A percentile compares a stretch with the other conserved stretches of the same genome.
These are phyloP conservation scores for Thermothelomyces thermophilus DNA, from an alignment of 2,329 filamentous ascomycete genomes.

Conservation along the genomic window DNA sequence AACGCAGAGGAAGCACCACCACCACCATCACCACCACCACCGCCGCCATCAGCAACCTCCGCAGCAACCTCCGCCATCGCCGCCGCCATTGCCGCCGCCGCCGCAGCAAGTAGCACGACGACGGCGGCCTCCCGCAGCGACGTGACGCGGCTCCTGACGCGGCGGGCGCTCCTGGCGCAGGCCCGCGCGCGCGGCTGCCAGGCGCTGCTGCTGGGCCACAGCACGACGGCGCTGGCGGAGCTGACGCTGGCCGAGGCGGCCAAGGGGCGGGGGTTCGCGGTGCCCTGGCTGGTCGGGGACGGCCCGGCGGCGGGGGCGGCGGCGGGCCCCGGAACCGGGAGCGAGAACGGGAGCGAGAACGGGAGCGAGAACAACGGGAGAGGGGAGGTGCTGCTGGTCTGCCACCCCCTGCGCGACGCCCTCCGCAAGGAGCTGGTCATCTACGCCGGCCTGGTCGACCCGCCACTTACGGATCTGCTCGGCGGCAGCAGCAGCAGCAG, in stretches of 20 bases:
- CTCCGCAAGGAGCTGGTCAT: slow-evolving; percentile 71
- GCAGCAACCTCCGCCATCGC: neutral
- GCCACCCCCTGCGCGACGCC: slow-evolving; percentile 79
- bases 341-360: neutral
- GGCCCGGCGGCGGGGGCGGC: neutral
- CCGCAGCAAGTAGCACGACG: neutral
- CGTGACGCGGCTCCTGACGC: slow-evolving; percentile 62
- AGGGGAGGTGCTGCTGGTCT: slow-evolving; percentile 36
- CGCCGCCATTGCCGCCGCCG: neutral
- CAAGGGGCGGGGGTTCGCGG: slow-evolving; percentile 77
- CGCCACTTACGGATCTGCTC: slow-evolving; percentile 45
- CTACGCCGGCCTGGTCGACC: slow-evolving; percentile 44
- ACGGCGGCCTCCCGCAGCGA: slow-evolving; percentile 70
- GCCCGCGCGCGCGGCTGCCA: slow-evolving; percentile 57
- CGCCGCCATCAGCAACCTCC: neutral
- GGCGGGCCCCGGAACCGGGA: too few species aligned
- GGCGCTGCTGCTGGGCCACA: slow-evolving; percentile 75
- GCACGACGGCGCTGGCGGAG: slow-evolving; percentile 80
- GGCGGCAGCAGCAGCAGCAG: neutral
- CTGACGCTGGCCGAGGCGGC: slow-evolving; percentile 81
- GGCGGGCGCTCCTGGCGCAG: slow-evolving; percentile 61
- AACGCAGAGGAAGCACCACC: too few species aligned
- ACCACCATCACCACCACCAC: neutral
- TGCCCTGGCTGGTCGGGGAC: slow-evolving; percentile 60
- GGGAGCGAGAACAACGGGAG: slow-evolving; percentile 17